Percentiles rank a stretch among this genome's conserved stretches.
Conservation (phyloP, 2,329 filamentous ascomycete species). For the Cladosporium oxysporum region DNA sequence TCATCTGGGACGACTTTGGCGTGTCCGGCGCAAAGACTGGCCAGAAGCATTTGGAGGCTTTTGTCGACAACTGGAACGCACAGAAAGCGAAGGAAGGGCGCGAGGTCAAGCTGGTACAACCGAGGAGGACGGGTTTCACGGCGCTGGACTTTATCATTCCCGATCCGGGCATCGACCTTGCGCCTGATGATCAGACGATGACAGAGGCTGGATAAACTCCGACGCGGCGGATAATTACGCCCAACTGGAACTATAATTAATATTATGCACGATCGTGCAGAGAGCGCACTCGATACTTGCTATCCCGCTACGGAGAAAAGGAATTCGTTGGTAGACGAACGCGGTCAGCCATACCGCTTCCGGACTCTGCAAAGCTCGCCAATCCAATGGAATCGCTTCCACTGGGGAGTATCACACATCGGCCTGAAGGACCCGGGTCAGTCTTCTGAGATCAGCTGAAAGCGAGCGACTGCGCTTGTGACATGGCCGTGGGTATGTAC, state of each 20-base stretch:
- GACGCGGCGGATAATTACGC: neutral
- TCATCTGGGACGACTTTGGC: conserved; percentile 91
- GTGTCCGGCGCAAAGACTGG: conserved; percentile 73
- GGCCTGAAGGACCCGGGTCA: neutral
- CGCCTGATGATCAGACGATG: conserved; percentile 2
- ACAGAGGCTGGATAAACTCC: neutral
- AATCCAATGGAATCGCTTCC: neutral
- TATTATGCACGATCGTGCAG: neutral
- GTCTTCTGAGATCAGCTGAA: neutral
- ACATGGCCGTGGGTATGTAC: neutral
- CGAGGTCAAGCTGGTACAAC: conserved; percentile 72
- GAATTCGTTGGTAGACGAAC: neutral
- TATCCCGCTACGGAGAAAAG: neutral
- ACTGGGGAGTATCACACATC: neutral
- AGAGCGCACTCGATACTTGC: neutral
- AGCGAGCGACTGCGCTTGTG: neutral
- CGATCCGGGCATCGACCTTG: conserved; percentile 64
- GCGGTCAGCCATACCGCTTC: neutral
- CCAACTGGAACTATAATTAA: neutral
- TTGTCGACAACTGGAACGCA: conserved; percentile 84
- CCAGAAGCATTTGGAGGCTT: conserved; percentile 70
- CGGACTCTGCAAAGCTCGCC: neutral
- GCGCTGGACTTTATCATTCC: conserved; percentile 80
- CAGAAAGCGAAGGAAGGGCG: conserved; percentile 60
- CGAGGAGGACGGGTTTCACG: conserved; percentile 86